Percentiles rank a stretch among this genome's conserved stretches.
Conservation (phyloP, 2,329 filamentous ascomycete genomes). For the Pseudocercospora fijiensis region DNA sequence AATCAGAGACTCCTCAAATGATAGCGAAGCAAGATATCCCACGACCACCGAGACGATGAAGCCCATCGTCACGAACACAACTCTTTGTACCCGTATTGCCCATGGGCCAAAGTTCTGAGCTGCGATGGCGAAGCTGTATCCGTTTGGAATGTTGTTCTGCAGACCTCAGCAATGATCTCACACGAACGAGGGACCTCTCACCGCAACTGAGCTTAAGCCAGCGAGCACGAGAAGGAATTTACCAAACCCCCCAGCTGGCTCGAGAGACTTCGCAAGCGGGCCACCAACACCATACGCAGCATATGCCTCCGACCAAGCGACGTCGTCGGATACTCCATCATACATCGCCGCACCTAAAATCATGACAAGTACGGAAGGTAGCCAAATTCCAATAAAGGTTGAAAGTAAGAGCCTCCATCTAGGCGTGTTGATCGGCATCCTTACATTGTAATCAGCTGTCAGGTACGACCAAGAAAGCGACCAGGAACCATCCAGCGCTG, state of each 20-base stretch:
- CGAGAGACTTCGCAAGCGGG: constrained; percentile 12
- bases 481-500: constrained; percentile 14
- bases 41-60: constrained; percentile 17
- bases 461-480: constrained; percentile 19
- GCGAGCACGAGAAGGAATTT: constrained; percentile 22
- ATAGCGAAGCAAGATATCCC: constrained; percentile 18
- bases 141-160: constrained; percentile 22
- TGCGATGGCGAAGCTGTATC: constrained; percentile 19
- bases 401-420: constrained; percentile 12
- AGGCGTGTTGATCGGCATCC: constrained; percentile 21
- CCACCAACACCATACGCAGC: constrained; percentile 16
- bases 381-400: constrained; percentile 21
- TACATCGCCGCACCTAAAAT: constrained; percentile 18
- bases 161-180: background rate
- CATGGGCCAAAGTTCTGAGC: constrained; percentile 21
- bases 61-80: constrained; percentile 18
- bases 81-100: constrained; percentile 16
- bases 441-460: constrained; percentile 22
- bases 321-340: constrained; percentile 9
- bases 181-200: background rate
- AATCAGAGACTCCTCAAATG: constrained; percentile 14
- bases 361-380: constrained; percentile 20
- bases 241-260: constrained; percentile 18
- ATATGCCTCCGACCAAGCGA: constrained; percentile 14
- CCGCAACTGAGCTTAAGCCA: constrained; percentile 11